Base-by-base conservation (phyloP, 2,329 filamentous ascomycete genomes). In the Scolecobasidium constrictum region DNA sequence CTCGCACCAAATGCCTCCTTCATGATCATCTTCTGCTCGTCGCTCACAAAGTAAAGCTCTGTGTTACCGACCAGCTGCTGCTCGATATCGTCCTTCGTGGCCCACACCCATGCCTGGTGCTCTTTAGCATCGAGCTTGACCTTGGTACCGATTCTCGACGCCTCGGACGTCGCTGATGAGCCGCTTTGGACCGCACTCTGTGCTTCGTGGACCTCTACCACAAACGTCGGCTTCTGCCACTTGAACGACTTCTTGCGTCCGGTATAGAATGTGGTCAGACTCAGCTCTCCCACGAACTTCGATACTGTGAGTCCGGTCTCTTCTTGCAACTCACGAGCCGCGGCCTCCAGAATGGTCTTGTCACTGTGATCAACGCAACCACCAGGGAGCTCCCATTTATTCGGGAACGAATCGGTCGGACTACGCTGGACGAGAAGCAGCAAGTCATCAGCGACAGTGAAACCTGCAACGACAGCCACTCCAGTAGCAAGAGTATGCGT, bases 51-150 rank as follows among this genome's bases (percentile, higher is more conserved):
- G 7, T 9, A 7, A 7, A 36, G 16, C 35, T n/a, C 7, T 9
- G 35, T 36, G 35, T 17, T 36, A 7, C 35, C 12, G 17, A 15
- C 35, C 12, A 7, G 16, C 7, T 11, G 7, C 7, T 7, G 9
- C n/a, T 15, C 7, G 7, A 18, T 17, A 11, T 36, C 35, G 7
- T 36, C 35, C 16, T 36, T 11, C 9, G 9, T 36, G 9, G 17
- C 35, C 35, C 35, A 36, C 35, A 36, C 9, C 35, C 35, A 36
- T 7, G n/a, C n/a, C 16, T 17, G 35, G 16, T 36, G 35, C 35
- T 36, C 35, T 9, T n/a, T 7, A 7, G 9, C n/a, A 11, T 36
- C 35, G 9, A 36, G 35, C 17, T 17, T n/a, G 17, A 36, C 17
- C 9, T 17, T 7, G 7, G 12, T 15, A 36, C 35, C 12, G 9